Evolutionary conservation across 352 stramenopile genomes (phyloP), one percentile per base, ranked within the genome.

Genomic region (Phytopythium litorale): DNA sequence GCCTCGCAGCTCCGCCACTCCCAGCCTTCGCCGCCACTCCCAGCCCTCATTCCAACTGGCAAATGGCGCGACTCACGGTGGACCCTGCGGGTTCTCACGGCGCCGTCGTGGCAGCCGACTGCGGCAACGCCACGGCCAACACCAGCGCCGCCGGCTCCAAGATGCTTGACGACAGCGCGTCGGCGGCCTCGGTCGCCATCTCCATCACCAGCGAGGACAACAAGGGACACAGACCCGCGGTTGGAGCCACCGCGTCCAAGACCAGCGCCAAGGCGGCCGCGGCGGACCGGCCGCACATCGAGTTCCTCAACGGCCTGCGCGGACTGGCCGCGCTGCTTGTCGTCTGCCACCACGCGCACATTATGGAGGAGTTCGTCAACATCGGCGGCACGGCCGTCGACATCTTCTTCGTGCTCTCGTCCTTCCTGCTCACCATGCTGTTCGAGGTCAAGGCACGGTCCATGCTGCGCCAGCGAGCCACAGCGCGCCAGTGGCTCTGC

Each of bases 381-480:
- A 45, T 81, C 25, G 76, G 76, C 16, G 63, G 60, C 30, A 58
- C 73, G 2, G 73, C 66, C 4, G 74, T 86, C 28, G 73, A 86
- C 63, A 68, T 63, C 45, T 86, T 86, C 61, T 86, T 86, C 52
- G 76, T 86, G 25, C 56, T 86, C 42, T 86, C 76, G 32, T 73
- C 72, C 23, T 85, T 80, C 46, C 58, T 84, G 23, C 66, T 84
- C 5, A 84, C 73, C 51, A 78, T 77, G 71, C 71, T 82, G n/a
- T 77, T 81, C 49, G 79, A 81, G 61, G 73, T 71, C 56, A 86
- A 81, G 60, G 68, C 60, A 35, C 65, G 70, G 28, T 48, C 62
- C 18, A 63, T 83, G 59, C 28, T 76, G 4, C 54, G 63, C 28
- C 64, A 71, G 13, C 57, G 65, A 0, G 76, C 76, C 0, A 52